These are phyloP conservation scores for Xerocomus cyaneibrunnescens DNA, from an alignment of 1,284 basidiomycete species.

Conservation along the genomic window DNA sequence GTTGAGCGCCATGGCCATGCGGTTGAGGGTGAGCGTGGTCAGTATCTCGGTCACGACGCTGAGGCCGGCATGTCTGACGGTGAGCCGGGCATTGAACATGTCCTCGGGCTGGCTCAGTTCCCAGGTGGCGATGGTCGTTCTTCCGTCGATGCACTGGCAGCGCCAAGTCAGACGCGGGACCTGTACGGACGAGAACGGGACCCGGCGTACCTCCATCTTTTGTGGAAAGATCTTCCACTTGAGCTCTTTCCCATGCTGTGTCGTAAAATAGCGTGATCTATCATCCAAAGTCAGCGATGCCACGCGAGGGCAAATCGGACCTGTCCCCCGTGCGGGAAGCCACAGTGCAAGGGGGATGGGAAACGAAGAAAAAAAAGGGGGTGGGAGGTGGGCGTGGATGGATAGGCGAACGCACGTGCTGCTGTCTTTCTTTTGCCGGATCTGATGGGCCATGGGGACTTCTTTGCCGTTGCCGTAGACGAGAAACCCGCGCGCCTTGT, in stretches of 20 bases:
- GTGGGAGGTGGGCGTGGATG: not conserved
- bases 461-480: constrained; percentile 64
- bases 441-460: constrained; percentile 54
- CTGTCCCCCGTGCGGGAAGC: not conserved
- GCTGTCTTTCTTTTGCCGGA: constrained; percentile 54
- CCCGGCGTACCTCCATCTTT: constrained; percentile 58
- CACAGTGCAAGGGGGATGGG: not conserved
- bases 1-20: constrained; percentile 55
- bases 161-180: not conserved
- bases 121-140: constrained; percentile 59
- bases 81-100: constrained; percentile 58
- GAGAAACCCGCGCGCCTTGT: constrained; percentile 55
- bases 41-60: constrained; percentile 68
- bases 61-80: constrained; percentile 54
- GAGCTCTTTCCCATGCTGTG: constrained; percentile 61
- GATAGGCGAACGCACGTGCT: constrained; percentile 56
- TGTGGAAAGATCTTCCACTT: constrained; percentile 65
- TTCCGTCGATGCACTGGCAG: constrained; percentile 58
- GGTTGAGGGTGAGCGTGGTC: constrained; percentile 65
- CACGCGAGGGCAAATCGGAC: not conserved
- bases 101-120: constrained; percentile 56
- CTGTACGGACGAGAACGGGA: not conserved
- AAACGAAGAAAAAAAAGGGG: not conserved
- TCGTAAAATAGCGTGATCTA: constrained; percentile 70
- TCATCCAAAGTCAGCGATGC: not conserved